Conservation (phyloP, 495 filamentous ascomycete species). For the Penicillium psychrofluorescens region DNA sequence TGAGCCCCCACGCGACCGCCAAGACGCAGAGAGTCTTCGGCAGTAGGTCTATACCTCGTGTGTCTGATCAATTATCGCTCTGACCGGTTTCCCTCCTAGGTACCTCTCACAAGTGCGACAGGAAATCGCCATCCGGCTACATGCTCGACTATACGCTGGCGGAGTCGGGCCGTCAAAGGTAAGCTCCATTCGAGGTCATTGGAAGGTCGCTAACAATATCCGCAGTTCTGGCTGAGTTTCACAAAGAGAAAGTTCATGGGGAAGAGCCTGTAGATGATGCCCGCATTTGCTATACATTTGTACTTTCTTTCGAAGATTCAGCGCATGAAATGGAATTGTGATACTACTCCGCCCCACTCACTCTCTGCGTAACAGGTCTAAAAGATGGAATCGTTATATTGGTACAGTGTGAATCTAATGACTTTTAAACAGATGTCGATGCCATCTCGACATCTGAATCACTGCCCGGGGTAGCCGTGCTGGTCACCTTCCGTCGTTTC, state of each 20-base stretch:
- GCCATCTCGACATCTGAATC: conserved; percentile 29
- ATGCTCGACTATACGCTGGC: conserved; percentile 81
- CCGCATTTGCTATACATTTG: conserved; percentile 14
- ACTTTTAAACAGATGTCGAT: conserved; percentile 6
- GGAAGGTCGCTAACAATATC: not conserved
- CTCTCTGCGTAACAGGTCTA: too few species aligned
- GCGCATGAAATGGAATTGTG: conserved; percentile 22
- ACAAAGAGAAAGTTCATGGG: conserved; percentile 99
- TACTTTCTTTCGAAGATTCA: conserved; percentile 22
- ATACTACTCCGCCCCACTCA: not conserved
- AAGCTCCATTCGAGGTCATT: conserved; percentile 4
- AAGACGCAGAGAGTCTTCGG: conserved; percentile 80
- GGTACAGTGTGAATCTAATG: conserved; percentile 5
- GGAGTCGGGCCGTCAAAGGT: conserved; percentile 81
- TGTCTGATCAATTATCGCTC: not conserved
- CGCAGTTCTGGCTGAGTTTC: conserved; percentile 94
- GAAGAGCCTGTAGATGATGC: conserved; percentile 59
- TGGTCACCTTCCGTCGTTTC: conserved; percentile 32
- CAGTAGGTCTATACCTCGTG: conserved; percentile 39
- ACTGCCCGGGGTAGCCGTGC: conserved; percentile 16
- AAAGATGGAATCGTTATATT: conserved; percentile 9
- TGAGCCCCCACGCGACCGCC: conserved; percentile 73
- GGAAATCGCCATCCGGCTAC: conserved; percentile 73
- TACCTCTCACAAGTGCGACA: conserved; percentile 87
- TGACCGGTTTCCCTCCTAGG: conserved; percentile 15